Evolutionary conservation across 2,329 filamentous ascomycete species (phyloP).

Genomic region (Neoarthrinium moseri): DNA sequence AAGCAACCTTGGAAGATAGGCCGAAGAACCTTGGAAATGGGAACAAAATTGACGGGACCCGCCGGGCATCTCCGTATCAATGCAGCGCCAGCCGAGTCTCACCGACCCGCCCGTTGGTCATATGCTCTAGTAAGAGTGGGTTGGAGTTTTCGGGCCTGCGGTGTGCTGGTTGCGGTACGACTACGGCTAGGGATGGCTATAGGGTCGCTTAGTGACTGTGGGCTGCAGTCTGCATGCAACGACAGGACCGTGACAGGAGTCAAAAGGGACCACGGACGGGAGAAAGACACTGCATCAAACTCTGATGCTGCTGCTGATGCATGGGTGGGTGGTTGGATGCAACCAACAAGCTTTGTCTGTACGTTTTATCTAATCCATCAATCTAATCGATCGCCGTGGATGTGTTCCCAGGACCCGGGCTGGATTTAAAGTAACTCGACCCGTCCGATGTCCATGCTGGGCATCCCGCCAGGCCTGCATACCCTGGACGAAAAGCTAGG

Average conservation of each 20-base stretch:
- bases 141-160: not conserved
- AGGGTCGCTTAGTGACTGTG: not conserved
- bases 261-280: not conserved
- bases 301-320: too few species aligned
- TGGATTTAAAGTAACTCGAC: slow-evolving; percentile 1
- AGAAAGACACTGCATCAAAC: too few species aligned
- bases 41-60: not conserved
- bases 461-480: too few species aligned
- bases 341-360: too few species aligned
- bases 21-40: not conserved
- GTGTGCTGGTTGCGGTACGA: not conserved
- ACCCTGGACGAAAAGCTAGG: too few species aligned
- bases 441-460: not conserved
- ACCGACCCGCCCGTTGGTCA: too few species aligned
- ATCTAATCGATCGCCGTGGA: not conserved
- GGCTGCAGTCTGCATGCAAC: not conserved
- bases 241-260: not conserved
- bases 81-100: too few species aligned
- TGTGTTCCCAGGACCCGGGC: slow-evolving; percentile 6
- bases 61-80: too few species aligned
- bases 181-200: not conserved
- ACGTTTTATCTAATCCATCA: slow-evolving; percentile 5
- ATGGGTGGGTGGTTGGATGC: too few species aligned
- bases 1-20: not conserved
- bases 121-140: too few species aligned